A percentile compares a stretch with the other conserved stretches of the same genome.
Evolutionary conservation across 2,329 filamentous ascomycete genomes (phyloP).

Genomic region (Diplodia scrobiculata): DNA sequence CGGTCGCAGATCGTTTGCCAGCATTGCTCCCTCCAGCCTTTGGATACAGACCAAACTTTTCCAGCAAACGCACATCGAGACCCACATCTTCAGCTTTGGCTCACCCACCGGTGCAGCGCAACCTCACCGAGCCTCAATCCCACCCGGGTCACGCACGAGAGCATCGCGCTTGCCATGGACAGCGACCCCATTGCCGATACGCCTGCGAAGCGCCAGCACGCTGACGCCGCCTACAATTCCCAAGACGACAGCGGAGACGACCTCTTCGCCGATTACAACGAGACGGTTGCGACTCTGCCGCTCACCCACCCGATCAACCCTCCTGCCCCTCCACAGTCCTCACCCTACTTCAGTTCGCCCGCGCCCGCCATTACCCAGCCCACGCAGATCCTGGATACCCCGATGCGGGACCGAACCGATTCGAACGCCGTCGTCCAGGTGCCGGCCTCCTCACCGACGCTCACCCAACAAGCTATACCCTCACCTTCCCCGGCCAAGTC

Average conservation of each 20-base stretch:
- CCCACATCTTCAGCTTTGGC: not conserved
- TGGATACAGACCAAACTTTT: not conserved
- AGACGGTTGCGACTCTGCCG: constrained; percentile 53
- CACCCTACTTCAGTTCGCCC: not conserved
- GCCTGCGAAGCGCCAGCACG: constrained; percentile 9
- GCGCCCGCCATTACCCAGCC: constrained; percentile 55
- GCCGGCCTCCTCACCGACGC: constrained; percentile 75
- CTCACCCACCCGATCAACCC: constrained; percentile 7
- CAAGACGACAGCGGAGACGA: constrained; percentile 53
- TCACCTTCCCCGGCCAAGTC: constrained; percentile 46
- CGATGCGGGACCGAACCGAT: constrained; percentile 41
- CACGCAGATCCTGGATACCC: constrained; percentile 59
- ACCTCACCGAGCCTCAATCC: not conserved
- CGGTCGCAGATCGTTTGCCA: not conserved
- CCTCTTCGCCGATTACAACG: constrained; percentile 54
- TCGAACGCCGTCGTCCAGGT: constrained; percentile 67
- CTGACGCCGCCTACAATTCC: constrained; percentile 34
- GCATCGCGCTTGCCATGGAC: not conserved
- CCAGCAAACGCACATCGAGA: not conserved
- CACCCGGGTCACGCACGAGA: not conserved
- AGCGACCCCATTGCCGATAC: constrained; percentile 3
- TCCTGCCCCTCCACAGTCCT: not conserved
- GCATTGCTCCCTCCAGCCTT: not conserved
- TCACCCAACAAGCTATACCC: constrained; percentile 43
- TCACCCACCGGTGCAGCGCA: not conserved